Conservation (phyloP, 2,329 filamentous ascomycete genomes). For the Calonectria montana region DNA sequence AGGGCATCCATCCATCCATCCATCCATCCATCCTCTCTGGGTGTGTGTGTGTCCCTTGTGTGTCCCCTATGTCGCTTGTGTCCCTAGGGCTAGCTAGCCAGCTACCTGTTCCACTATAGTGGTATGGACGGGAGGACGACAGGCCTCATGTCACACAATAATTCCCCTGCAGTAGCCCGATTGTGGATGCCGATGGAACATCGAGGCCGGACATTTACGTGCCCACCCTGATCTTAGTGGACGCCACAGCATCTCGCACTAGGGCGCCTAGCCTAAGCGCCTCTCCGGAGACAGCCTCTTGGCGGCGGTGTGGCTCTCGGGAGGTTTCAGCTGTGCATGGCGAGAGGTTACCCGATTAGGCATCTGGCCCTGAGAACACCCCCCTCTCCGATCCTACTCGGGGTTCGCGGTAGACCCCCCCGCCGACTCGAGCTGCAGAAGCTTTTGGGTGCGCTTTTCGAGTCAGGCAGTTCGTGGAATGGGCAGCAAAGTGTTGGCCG, state of each 20-base stretch:
- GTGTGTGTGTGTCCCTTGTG: background rate
- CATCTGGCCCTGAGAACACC: background rate
- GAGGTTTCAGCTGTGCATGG: slow-evolving; percentile 2
- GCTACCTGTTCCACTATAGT: background rate
- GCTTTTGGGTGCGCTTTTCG: background rate
- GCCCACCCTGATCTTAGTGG: slow-evolving; percentile 1
- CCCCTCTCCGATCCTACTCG: background rate
- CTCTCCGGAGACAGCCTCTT: background rate
- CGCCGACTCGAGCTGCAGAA: background rate
- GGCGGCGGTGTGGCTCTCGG: slow-evolving; percentile 3
- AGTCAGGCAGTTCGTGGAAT: background rate
- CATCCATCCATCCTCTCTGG: background rate
- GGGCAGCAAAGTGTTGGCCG: background rate
- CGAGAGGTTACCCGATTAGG: background rate
- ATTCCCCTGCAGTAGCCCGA: slow-evolving; percentile 4
- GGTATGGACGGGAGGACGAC: background rate
- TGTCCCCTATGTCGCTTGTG: too few relatives aligned
- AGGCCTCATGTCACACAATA: slow-evolving; percentile 6
- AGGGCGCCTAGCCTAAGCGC: background rate
- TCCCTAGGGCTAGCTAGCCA: background rate
- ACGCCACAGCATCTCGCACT: background rate
- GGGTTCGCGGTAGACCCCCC: background rate
- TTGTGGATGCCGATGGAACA: background rate
- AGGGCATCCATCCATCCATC: background rate
- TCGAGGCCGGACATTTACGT: slow-evolving; percentile 4